Evolutionary conservation across 2,329 filamentous ascomycete species (phyloP).

Genomic region (Arthrobotrys conoides): DNA sequence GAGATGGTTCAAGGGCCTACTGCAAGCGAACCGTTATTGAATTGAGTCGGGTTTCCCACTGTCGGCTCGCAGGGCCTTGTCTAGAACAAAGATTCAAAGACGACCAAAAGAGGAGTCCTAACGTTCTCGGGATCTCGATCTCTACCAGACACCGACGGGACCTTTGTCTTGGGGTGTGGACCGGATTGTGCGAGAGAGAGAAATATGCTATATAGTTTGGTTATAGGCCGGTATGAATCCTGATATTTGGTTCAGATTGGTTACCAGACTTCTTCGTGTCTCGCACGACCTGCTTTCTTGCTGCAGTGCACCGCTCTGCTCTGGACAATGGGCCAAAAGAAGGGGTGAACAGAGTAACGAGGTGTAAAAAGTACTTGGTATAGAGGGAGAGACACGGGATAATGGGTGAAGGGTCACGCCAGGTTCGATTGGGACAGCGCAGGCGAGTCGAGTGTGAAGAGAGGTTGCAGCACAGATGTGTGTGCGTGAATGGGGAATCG

Average conservation of each 20-base stretch:
- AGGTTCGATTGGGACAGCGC: constrained; percentile 53
- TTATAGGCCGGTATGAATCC: constrained; percentile 22
- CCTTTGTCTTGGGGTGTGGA: constrained; percentile 28
- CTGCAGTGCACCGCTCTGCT: constrained; percentile 7
- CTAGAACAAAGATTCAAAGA: constrained; percentile 23
- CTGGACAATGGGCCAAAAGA: constrained; percentile 24
- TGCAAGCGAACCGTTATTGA: constrained; percentile 27
- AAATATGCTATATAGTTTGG: constrained; percentile 23
- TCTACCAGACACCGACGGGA: constrained; percentile 17
- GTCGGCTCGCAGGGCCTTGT: constrained; percentile 21
- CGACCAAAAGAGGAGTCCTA: constrained; percentile 17
- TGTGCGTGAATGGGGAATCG: not conserved
- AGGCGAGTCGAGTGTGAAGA: constrained; percentile 44
- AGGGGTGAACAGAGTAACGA: constrained; percentile 18
- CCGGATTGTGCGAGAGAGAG: not conserved
- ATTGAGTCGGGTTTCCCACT: constrained; percentile 33
- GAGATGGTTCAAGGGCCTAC: constrained; percentile 24
- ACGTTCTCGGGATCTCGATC: constrained; percentile 30
- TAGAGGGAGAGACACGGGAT: constrained; percentile 36
- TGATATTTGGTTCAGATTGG: constrained; percentile 30
- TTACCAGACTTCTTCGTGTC: constrained; percentile 19
- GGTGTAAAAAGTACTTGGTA: constrained; percentile 10
- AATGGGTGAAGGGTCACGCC: constrained; percentile 34
- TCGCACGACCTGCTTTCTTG: constrained; percentile 28
- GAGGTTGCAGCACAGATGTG: constrained; percentile 28